Evolutionary conservation across 179 eudicot species (phyloP).

Genomic region (Amaranthus tricolor): DNA sequence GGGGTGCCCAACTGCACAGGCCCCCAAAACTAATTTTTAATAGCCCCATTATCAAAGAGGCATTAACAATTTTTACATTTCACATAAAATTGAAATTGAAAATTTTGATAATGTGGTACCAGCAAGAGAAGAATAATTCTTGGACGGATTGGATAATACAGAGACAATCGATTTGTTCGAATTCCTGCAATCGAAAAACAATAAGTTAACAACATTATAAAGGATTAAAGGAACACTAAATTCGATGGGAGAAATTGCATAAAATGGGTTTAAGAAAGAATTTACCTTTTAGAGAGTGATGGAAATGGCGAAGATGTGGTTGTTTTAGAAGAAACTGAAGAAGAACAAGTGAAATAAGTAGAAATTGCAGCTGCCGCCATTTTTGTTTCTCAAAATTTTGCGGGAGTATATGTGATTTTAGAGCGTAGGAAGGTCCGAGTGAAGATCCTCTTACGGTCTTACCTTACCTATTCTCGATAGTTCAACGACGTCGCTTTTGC

Average conservation of each 20-base stretch:
- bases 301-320: conserved; percentile 22
- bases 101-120: neutral
- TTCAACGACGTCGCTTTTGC: neutral
- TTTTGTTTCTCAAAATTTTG: conserved; percentile 14
- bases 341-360: conserved; percentile 24
- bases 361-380: conserved; percentile 45
- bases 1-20: too few species aligned
- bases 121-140: conserved; percentile 25
- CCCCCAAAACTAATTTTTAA: too few species aligned
- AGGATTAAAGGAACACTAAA: neutral
- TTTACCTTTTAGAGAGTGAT: conserved; percentile 16
- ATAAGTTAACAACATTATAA: neutral
- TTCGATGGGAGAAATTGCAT: neutral
- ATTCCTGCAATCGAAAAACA: conserved; percentile 22
- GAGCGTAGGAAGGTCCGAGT: conserved; percentile 6
- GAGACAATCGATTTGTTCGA: conserved; percentile 29
- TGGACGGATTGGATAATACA: conserved; percentile 24
- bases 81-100: too few species aligned
- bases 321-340: conserved; percentile 15
- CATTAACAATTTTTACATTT: too few species aligned
- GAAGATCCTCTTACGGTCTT: neutral
- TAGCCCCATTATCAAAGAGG: too few species aligned
- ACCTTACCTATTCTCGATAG: neutral
- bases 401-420: neutral
- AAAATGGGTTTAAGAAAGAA: neutral